A percentile compares a stretch with the other conserved stretches of the same genome.
phyloP scores from a whole-genome alignment of 805 yeast genomes.

The Wickerhamiella occidentalis region DNA sequence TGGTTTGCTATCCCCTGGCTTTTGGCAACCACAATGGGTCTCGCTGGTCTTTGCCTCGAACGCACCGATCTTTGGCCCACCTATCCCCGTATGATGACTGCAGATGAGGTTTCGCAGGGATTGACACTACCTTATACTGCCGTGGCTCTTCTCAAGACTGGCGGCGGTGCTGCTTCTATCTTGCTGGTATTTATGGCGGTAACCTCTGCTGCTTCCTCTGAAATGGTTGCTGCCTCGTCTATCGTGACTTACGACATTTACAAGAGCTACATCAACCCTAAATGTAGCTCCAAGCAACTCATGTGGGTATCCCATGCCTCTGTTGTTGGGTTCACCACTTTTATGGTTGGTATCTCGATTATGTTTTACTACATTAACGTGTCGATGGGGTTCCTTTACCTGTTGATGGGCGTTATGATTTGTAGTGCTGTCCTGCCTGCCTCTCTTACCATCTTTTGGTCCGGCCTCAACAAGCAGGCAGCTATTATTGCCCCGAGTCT shows the following conservation, averaged over 20 bases:
- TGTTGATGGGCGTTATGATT: conserved; percentile 80
- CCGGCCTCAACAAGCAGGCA: conserved; percentile 50
- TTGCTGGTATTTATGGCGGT: conserved; percentile 81
- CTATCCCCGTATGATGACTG: conserved; percentile 52
- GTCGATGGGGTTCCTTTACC: conserved; percentile 77
- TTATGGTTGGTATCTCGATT: conserved; percentile 72
- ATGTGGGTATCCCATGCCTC: conserved; percentile 56
- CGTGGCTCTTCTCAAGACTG: conserved; percentile 68
- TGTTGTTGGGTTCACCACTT: conserved; percentile 46
- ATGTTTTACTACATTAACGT: conserved; percentile 74
- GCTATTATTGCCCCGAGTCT: conserved; percentile 66
- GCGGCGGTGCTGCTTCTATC: conserved; percentile 78
- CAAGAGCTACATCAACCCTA: conserved; percentile 67
- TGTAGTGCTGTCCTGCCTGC: conserved; percentile 79
- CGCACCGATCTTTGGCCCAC: conserved; percentile 63
- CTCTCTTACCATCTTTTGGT: conserved; percentile 55
- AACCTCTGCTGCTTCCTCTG: conserved; percentile 86
- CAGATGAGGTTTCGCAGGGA: conserved; percentile 70
- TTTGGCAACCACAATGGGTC: conserved; percentile 72
- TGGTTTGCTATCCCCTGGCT: conserved; percentile 89
- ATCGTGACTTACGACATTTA: conserved; percentile 77
- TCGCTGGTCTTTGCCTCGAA: conserved; percentile 70
- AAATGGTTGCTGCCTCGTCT: conserved; percentile 77
- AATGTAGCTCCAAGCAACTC: conserved; percentile 61
- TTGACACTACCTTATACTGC: conserved; percentile 59